A percentile compares a stretch with the other conserved stretches of the same genome.
These are phyloP conservation scores for Malus domestica DNA, from an alignment of 306 rosid species.

Conservation along the genomic window ASM211411v1 NC_041793.1:7011501-7012000, in stretches of 20 bases:
- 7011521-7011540: background rate
- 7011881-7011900: slow-evolving; percentile 67
- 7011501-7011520: background rate
- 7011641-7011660: slow-evolving; percentile 67
- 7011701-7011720: slow-evolving; percentile 85
- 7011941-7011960: slow-evolving; percentile 56
- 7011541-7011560: background rate
- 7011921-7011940: slow-evolving; percentile 79
- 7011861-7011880: slow-evolving; percentile 71
- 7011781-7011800: slow-evolving; percentile 38
- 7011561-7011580: slow-evolving; percentile 3
- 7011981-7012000: slow-evolving; percentile 51
- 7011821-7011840: slow-evolving; percentile 53
- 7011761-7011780: slow-evolving; percentile 37
- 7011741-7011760: slow-evolving; percentile 65
- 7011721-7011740: slow-evolving; percentile 64
- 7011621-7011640: slow-evolving; percentile 57
- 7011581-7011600: slow-evolving; percentile 77
- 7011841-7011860: slow-evolving; percentile 85
- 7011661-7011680: slow-evolving; percentile 85
- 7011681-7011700: slow-evolving; percentile 94
- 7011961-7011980: slow-evolving; percentile 72
- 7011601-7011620: slow-evolving; percentile 67
- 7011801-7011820: slow-evolving; percentile 71
- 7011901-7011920: slow-evolving; percentile 71